These are phyloP conservation scores for Achaetomiella virescens DNA, from an alignment of 495 filamentous ascomycete genomes.

Conservation along the genomic window DNA sequence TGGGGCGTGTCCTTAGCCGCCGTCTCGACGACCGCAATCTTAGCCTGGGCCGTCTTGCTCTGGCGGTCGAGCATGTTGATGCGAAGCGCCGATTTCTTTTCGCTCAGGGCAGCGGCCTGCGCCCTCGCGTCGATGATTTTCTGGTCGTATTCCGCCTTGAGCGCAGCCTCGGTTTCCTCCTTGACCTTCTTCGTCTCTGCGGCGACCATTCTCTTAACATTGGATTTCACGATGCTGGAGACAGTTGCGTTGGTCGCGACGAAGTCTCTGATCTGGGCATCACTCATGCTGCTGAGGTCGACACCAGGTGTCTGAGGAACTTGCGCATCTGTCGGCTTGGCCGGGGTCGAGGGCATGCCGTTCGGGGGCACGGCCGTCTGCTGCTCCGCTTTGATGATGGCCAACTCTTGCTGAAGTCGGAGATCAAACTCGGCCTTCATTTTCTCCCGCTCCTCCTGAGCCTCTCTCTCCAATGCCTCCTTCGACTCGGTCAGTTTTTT, in stretches of 20 bases:
- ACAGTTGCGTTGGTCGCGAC: constrained; percentile 59
- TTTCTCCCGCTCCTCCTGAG: constrained; percentile 50
- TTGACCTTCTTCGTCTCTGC: constrained; percentile 53
- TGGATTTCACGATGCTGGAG: constrained; percentile 58
- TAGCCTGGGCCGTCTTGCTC: constrained; percentile 55
- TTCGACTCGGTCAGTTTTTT: constrained; percentile 62
- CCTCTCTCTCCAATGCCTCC: constrained; percentile 34
- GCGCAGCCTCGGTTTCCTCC: constrained; percentile 42
- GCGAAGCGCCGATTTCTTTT: constrained; percentile 61
- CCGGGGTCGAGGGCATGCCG: constrained; percentile 33
- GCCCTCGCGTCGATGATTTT: constrained; percentile 46
- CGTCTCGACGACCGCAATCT: constrained; percentile 69
- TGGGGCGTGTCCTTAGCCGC: constrained; percentile 80
- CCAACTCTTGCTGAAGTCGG: constrained; percentile 59
- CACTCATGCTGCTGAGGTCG: constrained; percentile 43
- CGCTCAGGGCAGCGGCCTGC: constrained; percentile 49
- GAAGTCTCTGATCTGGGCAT: constrained; percentile 59
- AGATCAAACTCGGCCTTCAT: constrained; percentile 56
- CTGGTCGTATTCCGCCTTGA: constrained; percentile 43
- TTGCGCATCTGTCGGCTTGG: constrained; percentile 22
- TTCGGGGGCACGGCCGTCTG: constrained; percentile 31
- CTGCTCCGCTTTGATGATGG: constrained; percentile 48
- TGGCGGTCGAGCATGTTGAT: constrained; percentile 77
- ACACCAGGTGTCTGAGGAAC: constrained; percentile 29
- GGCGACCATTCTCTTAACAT: constrained; percentile 55